Conservation (phyloP, 2,329 filamentous ascomycete genomes). For the Hymenoscyphus scutula region DNA sequence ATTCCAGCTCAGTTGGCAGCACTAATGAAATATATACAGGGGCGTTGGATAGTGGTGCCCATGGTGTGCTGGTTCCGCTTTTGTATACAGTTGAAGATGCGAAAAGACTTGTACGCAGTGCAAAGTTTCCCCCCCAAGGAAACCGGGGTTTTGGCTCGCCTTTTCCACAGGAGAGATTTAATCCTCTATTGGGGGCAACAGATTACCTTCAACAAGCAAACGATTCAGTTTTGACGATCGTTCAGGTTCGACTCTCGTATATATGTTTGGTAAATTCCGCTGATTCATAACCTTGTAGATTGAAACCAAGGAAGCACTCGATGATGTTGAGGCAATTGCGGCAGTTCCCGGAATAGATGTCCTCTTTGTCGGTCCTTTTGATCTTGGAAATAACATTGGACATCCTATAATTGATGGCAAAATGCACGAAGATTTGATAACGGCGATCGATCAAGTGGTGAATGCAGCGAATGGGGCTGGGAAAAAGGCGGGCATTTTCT, state of each 20-base stretch:
- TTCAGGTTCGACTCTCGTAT: slow-evolving; percentile 42
- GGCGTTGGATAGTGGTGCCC: slow-evolving; percentile 57
- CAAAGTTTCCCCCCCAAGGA: slow-evolving; percentile 57
- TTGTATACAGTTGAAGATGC: slow-evolving; percentile 54
- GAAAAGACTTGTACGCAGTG: slow-evolving; percentile 47
- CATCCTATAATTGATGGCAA: slow-evolving; percentile 59
- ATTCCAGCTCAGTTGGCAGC: neutral
- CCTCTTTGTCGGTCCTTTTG: slow-evolving; percentile 65
- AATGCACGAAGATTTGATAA: slow-evolving; percentile 56
- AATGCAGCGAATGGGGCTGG: slow-evolving; percentile 57
- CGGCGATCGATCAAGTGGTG: slow-evolving; percentile 57
- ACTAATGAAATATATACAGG: slow-evolving; percentile 34
- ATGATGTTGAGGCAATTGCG: slow-evolving; percentile 60
- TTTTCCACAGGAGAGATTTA: slow-evolving; percentile 51
- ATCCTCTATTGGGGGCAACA: slow-evolving; percentile 46
- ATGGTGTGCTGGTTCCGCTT: slow-evolving; percentile 55
- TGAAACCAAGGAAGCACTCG: slow-evolving; percentile 62
- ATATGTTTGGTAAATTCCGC: neutral
- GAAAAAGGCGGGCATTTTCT: slow-evolving; percentile 65
- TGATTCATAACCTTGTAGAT: slow-evolving; percentile 39
- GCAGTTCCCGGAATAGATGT: slow-evolving; percentile 59
- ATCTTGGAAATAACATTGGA: slow-evolving; percentile 62
- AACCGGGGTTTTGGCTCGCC: slow-evolving; percentile 55
- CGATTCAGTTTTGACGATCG: slow-evolving; percentile 58
- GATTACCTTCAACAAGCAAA: slow-evolving; percentile 58